phyloP scores from a whole-genome alignment of 495 filamentous ascomycete species.

The Oleoguttula mirabilis region DNA sequence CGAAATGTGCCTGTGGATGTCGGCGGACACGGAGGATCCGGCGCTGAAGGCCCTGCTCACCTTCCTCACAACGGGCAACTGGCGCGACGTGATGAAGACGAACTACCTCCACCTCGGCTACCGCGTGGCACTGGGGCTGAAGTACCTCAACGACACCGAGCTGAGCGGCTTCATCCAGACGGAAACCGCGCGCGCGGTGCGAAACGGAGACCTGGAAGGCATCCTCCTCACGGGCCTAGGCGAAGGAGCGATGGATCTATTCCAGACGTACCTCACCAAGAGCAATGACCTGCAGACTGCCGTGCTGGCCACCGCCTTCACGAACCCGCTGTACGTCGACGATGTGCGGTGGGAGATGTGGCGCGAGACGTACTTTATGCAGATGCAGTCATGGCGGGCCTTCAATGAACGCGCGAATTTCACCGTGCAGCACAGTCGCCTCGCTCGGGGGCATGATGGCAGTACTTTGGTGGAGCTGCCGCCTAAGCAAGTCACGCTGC shows the following conservation, averaged over 20 bases:
- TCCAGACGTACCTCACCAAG: conserved; percentile 77
- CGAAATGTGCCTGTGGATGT: conserved; percentile 45
- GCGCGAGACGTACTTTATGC: conserved; percentile 67
- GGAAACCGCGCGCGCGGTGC: conserved; percentile 50
- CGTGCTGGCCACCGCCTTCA: conserved; percentile 68
- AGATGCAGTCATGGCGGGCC: conserved; percentile 64
- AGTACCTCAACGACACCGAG: conserved; percentile 67
- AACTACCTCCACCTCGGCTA: conserved; percentile 71
- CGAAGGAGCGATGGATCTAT: conserved; percentile 64
- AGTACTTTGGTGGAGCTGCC: conserved; percentile 43
- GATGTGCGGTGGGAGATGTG: conserved; percentile 65
- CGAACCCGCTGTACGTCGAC: conserved; percentile 68
- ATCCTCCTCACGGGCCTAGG: conserved; percentile 78
- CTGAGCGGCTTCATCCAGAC: conserved; percentile 59
- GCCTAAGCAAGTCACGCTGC: conserved; percentile 64
- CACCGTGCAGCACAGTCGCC: conserved; percentile 27
- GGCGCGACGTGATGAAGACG: conserved; percentile 72
- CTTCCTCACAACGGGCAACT: conserved; percentile 79
- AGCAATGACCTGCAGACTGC: conserved; percentile 85
- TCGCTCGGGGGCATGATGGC: conserved; percentile 21
- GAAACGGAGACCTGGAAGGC: conserved; percentile 74
- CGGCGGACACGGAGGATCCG: conserved; percentile 59
- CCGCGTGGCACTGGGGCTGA: conserved; percentile 73
- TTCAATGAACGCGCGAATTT: conserved; percentile 53
- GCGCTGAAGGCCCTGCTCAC: conserved; percentile 86